These are phyloP conservation scores for Venustampulla echinocandica DNA, from an alignment of 495 filamentous ascomycete species.

Conservation along the genomic window DNA sequence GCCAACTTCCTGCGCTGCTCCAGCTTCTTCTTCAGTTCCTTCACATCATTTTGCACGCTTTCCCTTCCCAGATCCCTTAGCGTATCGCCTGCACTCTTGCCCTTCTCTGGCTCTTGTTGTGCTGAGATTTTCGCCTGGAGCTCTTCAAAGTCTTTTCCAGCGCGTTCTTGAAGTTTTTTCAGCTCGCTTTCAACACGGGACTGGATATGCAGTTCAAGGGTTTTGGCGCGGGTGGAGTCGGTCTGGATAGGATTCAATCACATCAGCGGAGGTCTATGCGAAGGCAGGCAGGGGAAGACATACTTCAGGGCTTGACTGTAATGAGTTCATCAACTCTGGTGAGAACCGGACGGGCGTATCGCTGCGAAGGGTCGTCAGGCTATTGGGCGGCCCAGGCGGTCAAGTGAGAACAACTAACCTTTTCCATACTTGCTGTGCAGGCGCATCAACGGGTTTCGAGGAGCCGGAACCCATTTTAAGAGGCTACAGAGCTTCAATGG, in stretches of 20 bases:
- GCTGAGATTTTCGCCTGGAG: slow-evolving; percentile 53
- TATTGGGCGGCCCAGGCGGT: not conserved
- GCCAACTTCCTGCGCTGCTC: slow-evolving; percentile 65
- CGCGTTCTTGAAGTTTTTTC: slow-evolving; percentile 54
- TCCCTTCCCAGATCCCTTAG: slow-evolving; percentile 41
- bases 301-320: slow-evolving; percentile 83
- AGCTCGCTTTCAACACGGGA: slow-evolving; percentile 80
- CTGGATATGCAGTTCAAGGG: slow-evolving; percentile 82
- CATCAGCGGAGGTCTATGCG: not conserved
- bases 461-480: slow-evolving; percentile 21
- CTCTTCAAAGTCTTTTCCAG: slow-evolving; percentile 48
- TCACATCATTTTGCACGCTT: slow-evolving; percentile 56
- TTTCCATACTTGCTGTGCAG: slow-evolving; percentile 21
- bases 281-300: not conserved
- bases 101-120: slow-evolving; percentile 18
- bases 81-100: slow-evolving; percentile 29
- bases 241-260: slow-evolving; percentile 43
- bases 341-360: slow-evolving; percentile 81
- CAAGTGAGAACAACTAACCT: slow-evolving; percentile 14
- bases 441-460: slow-evolving; percentile 18
- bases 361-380: slow-evolving; percentile 36
- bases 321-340: slow-evolving; percentile 66
- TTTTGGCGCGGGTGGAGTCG: slow-evolving; percentile 74
- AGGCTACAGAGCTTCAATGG: slow-evolving; percentile 16
- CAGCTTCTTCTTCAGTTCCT: slow-evolving; percentile 63